phyloP scores from a whole-genome alignment of 2,329 filamentous ascomycete species.

The Exophiala phaeomuriformis region DNA sequence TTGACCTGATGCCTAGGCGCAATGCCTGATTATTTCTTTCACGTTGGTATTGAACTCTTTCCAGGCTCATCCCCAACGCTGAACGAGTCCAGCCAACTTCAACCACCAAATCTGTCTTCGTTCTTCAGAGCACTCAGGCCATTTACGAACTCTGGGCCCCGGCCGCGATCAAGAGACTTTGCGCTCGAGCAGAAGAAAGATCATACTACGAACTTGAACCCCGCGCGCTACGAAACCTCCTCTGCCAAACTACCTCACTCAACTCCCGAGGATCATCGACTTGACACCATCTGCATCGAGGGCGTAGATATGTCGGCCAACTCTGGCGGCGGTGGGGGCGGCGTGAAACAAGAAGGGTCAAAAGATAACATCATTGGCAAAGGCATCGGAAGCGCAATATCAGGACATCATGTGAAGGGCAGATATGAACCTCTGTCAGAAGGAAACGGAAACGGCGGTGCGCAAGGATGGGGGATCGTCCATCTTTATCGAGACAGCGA shows the following conservation, averaged over 20 bases:
- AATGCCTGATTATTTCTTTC: conserved; percentile 59
- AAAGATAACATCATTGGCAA: conserved; percentile 38
- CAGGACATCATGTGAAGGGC: conserved; percentile 74
- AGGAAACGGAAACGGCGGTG: conserved; percentile 72
- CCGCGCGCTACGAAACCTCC: background rate
- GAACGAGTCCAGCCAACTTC: conserved; percentile 1
- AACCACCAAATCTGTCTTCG: conserved; percentile 10
- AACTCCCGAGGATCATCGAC: conserved; percentile 61
- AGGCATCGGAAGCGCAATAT: conserved; percentile 46
- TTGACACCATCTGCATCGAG: conserved; percentile 69
- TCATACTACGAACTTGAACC: background rate
- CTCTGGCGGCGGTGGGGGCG: conserved; percentile 4
- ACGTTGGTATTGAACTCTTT: conserved; percentile 55
- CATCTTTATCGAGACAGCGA: conserved; percentile 84
- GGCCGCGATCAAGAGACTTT: conserved; percentile 13
- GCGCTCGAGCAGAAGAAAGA: conserved; percentile 12
- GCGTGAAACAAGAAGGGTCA: conserved; percentile 16
- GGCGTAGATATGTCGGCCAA: conserved; percentile 61
- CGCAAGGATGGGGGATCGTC: conserved; percentile 70
- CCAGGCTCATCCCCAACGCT: conserved; percentile 29
- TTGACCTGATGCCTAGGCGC: conserved; percentile 22
- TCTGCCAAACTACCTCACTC: conserved; percentile 28
- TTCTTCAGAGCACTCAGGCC: conserved; percentile 24
- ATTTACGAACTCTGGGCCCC: conserved; percentile 13
- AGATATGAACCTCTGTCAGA: conserved; percentile 66